Evolutionary conservation across 1,139 yeast species (phyloP).

Genomic region (Candida neerlandica): DNA sequence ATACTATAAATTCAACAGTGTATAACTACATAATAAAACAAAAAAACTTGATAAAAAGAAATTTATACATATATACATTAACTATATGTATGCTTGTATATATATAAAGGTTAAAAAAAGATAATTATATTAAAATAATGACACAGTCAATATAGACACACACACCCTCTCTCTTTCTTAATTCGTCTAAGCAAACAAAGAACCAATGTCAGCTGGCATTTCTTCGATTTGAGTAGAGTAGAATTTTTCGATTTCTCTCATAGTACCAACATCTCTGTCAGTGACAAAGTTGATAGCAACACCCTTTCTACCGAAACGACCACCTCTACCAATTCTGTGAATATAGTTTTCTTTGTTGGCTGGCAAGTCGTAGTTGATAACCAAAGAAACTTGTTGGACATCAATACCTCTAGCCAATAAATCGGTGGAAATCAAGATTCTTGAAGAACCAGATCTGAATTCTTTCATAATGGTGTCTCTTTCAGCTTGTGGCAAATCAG

Average conservation of each 20-base stretch:
- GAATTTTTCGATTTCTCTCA: conserved; percentile 98
- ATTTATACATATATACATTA: neutral
- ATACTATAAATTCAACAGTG: too few relatives aligned
- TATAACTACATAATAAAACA: too few relatives aligned
- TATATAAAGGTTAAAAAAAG: conserved; percentile 2
- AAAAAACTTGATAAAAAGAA: neutral
- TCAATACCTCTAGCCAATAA: conserved; percentile 99
- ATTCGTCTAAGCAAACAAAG: conserved; percentile 59
- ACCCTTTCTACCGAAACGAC: conserved; percentile 99
- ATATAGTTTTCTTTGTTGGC: conserved; percentile 97
- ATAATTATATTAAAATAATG: conserved; percentile 1
- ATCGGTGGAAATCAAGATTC: conserved; percentile 96
- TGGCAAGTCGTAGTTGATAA: conserved; percentile 97
- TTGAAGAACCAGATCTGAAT: conserved; percentile 97
- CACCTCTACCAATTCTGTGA: conserved; percentile 99
- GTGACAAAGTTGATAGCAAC: conserved; percentile 98
- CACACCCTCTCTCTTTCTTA: neutral
- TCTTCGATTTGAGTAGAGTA: conserved; percentile 98
- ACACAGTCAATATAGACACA: conserved; percentile 6
- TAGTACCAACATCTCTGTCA: conserved; percentile 83
- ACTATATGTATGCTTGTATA: conserved; percentile 5
- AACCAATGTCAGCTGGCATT: conserved; percentile 93
- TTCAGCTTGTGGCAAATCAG: conserved; percentile 95
- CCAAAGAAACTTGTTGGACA: conserved; percentile 98
- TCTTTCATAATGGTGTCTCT: conserved; percentile 98